Percentiles rank a stretch among this genome's conserved stretches.
These are phyloP conservation scores for Thuja plicata DNA, from an alignment of 83 land plant genomes.

Conservation along the genomic window DNA sequence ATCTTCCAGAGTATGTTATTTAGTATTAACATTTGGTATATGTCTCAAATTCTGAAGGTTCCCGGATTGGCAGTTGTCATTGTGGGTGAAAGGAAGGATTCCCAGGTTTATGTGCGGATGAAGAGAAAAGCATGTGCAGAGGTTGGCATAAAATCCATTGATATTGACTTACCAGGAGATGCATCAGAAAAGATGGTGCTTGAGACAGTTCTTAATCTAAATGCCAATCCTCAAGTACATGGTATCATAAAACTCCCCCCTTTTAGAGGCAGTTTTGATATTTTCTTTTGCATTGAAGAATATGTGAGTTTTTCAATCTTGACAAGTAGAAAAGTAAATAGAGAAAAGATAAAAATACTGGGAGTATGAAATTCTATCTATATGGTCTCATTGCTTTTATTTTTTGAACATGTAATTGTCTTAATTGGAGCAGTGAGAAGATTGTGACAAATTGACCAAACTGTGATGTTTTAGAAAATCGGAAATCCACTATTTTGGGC, in stretches of 20 bases:
- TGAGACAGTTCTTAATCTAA: conserved; percentile 60
- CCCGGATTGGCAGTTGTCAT: conserved; percentile 94
- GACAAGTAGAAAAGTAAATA: neutral
- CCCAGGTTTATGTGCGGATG: conserved; percentile 85
- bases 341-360: neutral
- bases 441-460: neutral
- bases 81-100: conserved; percentile 83
- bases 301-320: neutral
- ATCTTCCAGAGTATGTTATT: neutral
- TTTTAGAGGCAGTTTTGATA: neutral
- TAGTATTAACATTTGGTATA: neutral
- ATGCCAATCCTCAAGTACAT: conserved; percentile 78
- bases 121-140: conserved; percentile 93
- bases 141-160: conserved; percentile 79
- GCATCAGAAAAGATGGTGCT: conserved; percentile 67
- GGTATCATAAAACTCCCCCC: conserved; percentile 29
- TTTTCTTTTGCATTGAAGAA: neutral
- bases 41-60: conserved; percentile 37
- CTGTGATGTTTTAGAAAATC: neutral
- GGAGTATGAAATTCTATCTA: neutral
- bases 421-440: neutral
- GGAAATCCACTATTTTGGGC: no score
- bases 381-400: neutral
- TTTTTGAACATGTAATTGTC: neutral
- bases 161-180: conserved; percentile 65